Evolutionary conservation across 1,284 basidiomycete species (phyloP), one percentile per base, ranked within the genome.

Genomic region (Cystobasidiaceae sp.): DNA sequence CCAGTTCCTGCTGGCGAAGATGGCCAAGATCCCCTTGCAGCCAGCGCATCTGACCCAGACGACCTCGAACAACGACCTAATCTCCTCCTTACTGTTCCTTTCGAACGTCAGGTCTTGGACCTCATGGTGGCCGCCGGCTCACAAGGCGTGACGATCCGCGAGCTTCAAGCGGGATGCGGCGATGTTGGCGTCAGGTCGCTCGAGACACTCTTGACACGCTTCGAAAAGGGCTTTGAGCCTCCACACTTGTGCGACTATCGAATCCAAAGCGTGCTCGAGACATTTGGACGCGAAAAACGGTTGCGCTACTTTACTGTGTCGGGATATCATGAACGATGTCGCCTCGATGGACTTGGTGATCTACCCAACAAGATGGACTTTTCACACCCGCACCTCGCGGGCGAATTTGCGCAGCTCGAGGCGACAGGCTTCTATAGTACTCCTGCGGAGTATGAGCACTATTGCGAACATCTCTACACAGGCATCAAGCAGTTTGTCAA

Each of bases 181-280:
- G 80, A 85, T 68, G 87, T 89, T 67, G 87, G 90, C 74, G 82
- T 82, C 71, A 84, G 90, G 28, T 89, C 86, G 2, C 79, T 90
- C 54, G 89, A 91, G 73, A 80, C 87, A 15, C 77, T 89, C n/a
- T 80, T 91, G 33, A 80, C 81, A 15, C 83, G 86, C 44, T 82
- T 87, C 43, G 84, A 85, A 68, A 84, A 82, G 70, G 80, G 75
- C 65, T 78, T 79, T 6, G 86, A 85, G 19, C 87, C 87, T 2
- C 62, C 82, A 13, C 87, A 89, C 74, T 81, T 90, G 4, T 78
- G 79, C 49, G 87, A 92, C 75, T 78, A 88, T 45, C 82, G 83
- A 28, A 81, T 88, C 55, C 81, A 82, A 17, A 83, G 83, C 50
- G 74, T 88, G 27, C 83, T 85, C 79, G 90, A 91, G 74, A 88